Base-by-base conservation (phyloP, 495 filamentous ascomycete genomes). In the Astrothelium macrocarpum region DNA sequence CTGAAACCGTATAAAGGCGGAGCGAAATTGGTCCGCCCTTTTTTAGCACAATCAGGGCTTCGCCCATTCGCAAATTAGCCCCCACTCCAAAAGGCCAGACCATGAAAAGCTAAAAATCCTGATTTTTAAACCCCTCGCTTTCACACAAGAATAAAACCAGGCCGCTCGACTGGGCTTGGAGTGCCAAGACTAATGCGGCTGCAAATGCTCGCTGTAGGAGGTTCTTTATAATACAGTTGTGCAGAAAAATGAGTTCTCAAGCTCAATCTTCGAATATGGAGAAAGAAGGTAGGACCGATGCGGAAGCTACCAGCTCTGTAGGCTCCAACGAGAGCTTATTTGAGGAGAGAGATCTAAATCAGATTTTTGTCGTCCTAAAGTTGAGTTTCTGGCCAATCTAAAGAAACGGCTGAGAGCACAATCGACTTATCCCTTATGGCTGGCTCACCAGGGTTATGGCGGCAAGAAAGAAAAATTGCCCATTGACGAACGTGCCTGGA, bases 241-340 rank as follows among this genome's bases (percentile, higher is more conserved):
- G 45, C 45, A 49, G 45, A 20, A 49, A 49, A n/a, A 20, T 49
- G 45, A 49, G 45, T 49, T 49, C 23, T 49, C 45, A 49, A 49
- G 45, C 45, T 49, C 45, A 49, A 49, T 49, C 45, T 49, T 49
- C 45, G n/a, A 49, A 49, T 49, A n/a, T n/a, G 45, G 45, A 49
- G 45, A 49, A n/a, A n/a, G n/a, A 49, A 49, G 45, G 45, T 16
- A 20, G 45, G 45, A 49, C 16, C 12, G 45, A 1, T 49, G 45
- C 23, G n/a, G n/a, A n/a, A 20, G 23, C 45, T n/a, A n/a, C n/a
- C n/a, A n/a, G n/a, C n/a, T n/a, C n/a, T n/a, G n/a, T n/a, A n/a
- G n/a, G n/a, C n/a, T n/a, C n/a, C n/a, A n/a, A n/a, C n/a, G n/a
- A n/a, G n/a, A n/a, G n/a, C n/a, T n/a, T n/a, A n/a, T n/a, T n/a